Base-by-base conservation (phyloP, 768 basidiomycete species). In the Gloeopeniophorella convolvens region DNA sequence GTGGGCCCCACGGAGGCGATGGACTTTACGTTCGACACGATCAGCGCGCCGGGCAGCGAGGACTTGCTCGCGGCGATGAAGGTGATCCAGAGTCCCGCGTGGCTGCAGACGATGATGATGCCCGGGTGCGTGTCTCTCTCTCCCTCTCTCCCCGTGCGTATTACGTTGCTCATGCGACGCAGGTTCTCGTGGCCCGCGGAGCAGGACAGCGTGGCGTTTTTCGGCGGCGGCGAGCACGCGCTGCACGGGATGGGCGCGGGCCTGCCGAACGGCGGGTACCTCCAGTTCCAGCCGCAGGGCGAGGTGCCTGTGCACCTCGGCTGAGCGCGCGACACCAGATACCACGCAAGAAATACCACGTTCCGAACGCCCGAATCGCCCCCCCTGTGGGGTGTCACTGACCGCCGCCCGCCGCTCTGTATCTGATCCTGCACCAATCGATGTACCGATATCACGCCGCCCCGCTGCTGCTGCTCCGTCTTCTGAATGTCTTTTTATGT, bases 71-170 rank as follows among this genome's bases (percentile, higher is more conserved):
- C 85, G 0, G 77, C 84, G 16, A 83, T 89, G 81, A 75, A 79
- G 42, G 79, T 79, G 24, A 70, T 90, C 48, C 81, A 83, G 54
- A 85, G 82, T 42, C 80, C 80, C 2, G 73, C 68, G 7, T 89
- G 80, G 77, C 88, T 84, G 85, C 66, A 74, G 36, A 84, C 77
- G 42, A 83, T 87, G 80, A 84, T 89, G 85, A 85, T 89, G 83
- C 87, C 87, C 31, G 87, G 87, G 82, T 84, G 42, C 21, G 68
- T 59, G 30, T 23, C 12, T 39, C 8, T 43, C 32, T 12, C 27
- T 13, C 26, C 10, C 34, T 2, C 16, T n/a, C 34, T 23, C 16
- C 7, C 18, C 0, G n/a, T 36, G 3, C 23, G 15, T 5, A n/a
- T 42, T 31, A 24, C 18, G 26, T 42, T 11, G n/a, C n/a, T 3